Base-by-base conservation (phyloP, 2,329 filamentous ascomycete species). In the Fusarium euwallaceae region DNA sequence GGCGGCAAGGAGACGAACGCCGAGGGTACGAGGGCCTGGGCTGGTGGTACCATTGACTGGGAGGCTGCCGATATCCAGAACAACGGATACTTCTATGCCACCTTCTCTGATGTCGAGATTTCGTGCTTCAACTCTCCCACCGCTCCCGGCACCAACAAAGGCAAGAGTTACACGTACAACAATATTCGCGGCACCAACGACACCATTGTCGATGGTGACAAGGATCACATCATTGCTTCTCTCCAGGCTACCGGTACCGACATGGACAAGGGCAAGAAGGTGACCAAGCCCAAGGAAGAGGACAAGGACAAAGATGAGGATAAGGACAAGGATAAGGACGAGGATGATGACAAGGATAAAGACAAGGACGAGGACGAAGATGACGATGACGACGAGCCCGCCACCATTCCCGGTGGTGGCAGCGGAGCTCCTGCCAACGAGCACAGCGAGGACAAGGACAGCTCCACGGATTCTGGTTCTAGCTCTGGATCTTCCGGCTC, bases 11-110 rank as follows among this genome's bases (percentile, higher is more conserved):
- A 91, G 11, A 88, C 88, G 80, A 98, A 98, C 83, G 93, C 90
- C 45, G 81, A 93, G 82, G 97, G 97, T 66, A 98, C 97, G 37
- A 90, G 98, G 75, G 88, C 92, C 64, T 99, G 97, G 97, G 94
- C 96, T 20, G 97, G 97, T 80, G 97, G 97, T 1, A 27, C 55
- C 62, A 96, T 99, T 74, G 89, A 97, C 87, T 99, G 97, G 96
- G 71, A 83, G 55, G 86, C 93, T 81, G 91, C 90, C 74, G 86
- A 97, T 83, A 96, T 98, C 87, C 87, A 94, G 85, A 88, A 89
- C 62, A 88, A 94, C 80, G 94, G 94, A 36, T 98, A 98, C 88
- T 98, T 97, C 87, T 98, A 93, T 81, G 93, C 95, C 64, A 90
- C 90, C 51, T 90, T 98, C 78, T 88, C 91, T 64, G 91, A 95